A percentile compares a stretch with the other conserved stretches of the same genome.
phyloP scores from a whole-genome alignment of 1,139 yeast species.

The Arxiozyma bovina region DNA sequence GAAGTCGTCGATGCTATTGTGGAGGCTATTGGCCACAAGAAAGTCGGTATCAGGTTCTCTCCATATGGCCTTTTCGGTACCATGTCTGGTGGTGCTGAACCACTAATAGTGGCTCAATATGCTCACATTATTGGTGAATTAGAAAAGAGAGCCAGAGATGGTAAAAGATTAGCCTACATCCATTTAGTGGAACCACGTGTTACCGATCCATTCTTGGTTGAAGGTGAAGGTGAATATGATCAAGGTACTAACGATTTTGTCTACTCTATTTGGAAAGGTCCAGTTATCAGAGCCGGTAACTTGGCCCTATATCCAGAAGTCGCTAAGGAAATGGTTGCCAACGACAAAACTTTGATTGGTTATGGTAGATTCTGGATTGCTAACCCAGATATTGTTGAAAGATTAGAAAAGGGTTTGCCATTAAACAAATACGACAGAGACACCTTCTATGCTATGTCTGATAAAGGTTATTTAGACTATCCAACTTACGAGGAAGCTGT shows the following conservation, averaged over 20 bases:
- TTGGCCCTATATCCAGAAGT: constrained; percentile 28
- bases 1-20: constrained; percentile 47
- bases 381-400: constrained; percentile 44
- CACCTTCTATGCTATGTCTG: constrained; percentile 32
- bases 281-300: constrained; percentile 41
- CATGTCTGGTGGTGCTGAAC: constrained; percentile 33
- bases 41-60: constrained; percentile 40
- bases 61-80: constrained; percentile 5
- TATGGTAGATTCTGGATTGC: constrained; percentile 42
- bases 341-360: constrained; percentile 38
- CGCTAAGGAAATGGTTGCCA: constrained; percentile 23
- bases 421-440: constrained; percentile 36
- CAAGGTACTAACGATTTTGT: constrained; percentile 34
- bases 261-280: constrained; percentile 41
- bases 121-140: constrained; percentile 34
- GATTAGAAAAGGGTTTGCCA: constrained; percentile 38
- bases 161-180: constrained; percentile 41
- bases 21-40: constrained; percentile 45
- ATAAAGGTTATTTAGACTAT: constrained; percentile 30
- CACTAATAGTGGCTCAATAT: constrained; percentile 29
- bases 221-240: constrained; percentile 24
- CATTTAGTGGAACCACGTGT: constrained; percentile 45
- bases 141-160: constrained; percentile 33
- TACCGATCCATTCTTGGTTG: constrained; percentile 23
- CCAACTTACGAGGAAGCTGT: constrained; percentile 27